Percentiles rank a stretch among this genome's conserved stretches.
Evolutionary conservation across 768 basidiomycete genomes (phyloP).

Genomic region (Naganishia onofrii): DNA sequence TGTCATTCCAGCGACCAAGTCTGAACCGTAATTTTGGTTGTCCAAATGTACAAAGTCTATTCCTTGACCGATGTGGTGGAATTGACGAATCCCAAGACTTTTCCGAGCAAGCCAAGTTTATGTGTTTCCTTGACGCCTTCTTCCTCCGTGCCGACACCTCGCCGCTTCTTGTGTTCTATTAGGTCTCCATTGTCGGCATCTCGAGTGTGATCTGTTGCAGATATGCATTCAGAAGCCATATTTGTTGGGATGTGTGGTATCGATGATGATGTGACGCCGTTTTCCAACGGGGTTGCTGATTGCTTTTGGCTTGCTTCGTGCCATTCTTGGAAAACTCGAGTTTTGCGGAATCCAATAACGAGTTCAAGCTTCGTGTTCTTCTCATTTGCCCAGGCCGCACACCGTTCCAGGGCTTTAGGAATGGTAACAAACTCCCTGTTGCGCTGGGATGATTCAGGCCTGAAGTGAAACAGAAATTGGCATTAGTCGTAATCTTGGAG

Average conservation of each 20-base stretch:
- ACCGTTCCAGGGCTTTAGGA: slow-evolving; percentile 28
- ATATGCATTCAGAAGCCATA: not conserved
- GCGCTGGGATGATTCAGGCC: slow-evolving; percentile 30
- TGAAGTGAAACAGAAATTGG: not conserved
- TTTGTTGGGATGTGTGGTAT: not conserved
- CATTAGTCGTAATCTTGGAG: not conserved
- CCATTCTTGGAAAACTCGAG: slow-evolving; percentile 22
- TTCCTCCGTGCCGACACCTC: slow-evolving; percentile 17
- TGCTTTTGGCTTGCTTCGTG: slow-evolving; percentile 12
- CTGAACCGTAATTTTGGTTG: not conserved
- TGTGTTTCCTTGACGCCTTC: slow-evolving; percentile 13
- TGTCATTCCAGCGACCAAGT: not conserved
- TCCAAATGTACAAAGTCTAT: not conserved
- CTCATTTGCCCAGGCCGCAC: slow-evolving; percentile 29
- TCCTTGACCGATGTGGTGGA: slow-evolving; percentile 3
- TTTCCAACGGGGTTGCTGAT: not conserved
- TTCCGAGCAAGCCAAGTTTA: slow-evolving; percentile 16
- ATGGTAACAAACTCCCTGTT: slow-evolving; percentile 31
- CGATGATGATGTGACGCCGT: not conserved
- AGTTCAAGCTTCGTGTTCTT: slow-evolving; percentile 33
- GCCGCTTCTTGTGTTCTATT: slow-evolving; percentile 22
- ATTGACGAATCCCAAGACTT: slow-evolving; percentile 8
- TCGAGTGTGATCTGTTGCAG: slow-evolving; percentile 5
- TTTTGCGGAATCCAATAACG: slow-evolving; percentile 26
- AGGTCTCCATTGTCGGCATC: slow-evolving; percentile 21